Conservation (phyloP, 2,329 filamentous ascomycete genomes). For the Aspergillus transmontanensis region DNA sequence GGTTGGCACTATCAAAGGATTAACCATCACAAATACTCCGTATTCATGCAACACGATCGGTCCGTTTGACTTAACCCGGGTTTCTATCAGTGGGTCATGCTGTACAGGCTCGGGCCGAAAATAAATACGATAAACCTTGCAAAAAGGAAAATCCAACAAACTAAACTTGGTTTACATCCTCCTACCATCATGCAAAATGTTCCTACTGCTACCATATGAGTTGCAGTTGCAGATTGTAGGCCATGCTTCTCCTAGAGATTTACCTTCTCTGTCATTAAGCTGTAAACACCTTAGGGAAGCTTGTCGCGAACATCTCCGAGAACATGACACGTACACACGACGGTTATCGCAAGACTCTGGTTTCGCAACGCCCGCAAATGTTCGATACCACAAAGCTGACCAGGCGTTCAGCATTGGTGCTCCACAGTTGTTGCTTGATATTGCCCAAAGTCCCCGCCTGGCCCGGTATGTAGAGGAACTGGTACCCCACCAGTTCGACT, state of each 20-base stretch:
- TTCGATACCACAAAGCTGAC: neutral
- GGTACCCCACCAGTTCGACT: neutral
- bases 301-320: neutral
- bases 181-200: neutral
- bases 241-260: neutral
- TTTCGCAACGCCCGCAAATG: neutral
- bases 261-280: neutral
- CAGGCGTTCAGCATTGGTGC: neutral
- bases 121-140: no score
- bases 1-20: no score
- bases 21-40: no score
- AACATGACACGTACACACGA: neutral
- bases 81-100: no score
- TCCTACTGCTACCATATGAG: neutral
- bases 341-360: neutral
- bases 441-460: neutral
- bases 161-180: no score
- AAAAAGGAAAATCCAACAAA: no score
- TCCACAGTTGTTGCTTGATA: neutral
- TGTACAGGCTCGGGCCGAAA: no score
- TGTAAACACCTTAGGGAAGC: neutral
- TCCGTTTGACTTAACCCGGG: no score
- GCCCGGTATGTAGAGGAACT: neutral
- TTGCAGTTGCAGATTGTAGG: neutral
- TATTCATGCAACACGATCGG: no score